These are phyloP conservation scores for Hymenoscyphus albidus DNA, from an alignment of 2,329 filamentous ascomycete genomes.

Conservation along the genomic window DNA sequence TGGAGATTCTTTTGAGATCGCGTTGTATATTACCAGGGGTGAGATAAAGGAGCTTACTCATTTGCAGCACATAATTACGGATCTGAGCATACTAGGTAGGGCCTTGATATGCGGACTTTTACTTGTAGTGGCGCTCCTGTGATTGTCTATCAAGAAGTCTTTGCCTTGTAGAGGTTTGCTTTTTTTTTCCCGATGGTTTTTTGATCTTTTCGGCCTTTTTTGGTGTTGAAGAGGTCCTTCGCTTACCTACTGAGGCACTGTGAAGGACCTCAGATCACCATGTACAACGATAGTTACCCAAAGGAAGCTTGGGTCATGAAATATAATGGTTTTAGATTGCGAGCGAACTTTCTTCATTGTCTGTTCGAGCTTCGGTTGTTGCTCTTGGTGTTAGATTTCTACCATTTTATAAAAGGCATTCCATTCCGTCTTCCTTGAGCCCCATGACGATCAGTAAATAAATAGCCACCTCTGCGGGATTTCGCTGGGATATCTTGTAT, in stretches of 20 bases:
- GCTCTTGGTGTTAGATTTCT: background rate
- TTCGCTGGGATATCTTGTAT: too few species aligned
- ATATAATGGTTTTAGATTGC: background rate
- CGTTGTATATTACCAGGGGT: background rate
- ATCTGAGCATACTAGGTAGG: background rate
- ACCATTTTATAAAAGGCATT: too few species aligned
- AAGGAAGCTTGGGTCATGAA: background rate
- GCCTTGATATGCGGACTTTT: background rate
- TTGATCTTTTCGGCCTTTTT: too few species aligned
- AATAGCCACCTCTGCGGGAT: too few species aligned
- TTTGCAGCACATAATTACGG: background rate
- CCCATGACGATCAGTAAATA: too few species aligned
- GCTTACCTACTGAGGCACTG: constrained; percentile 12
- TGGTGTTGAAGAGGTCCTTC: too few species aligned
- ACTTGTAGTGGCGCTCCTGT: background rate
- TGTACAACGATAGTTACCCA: background rate
- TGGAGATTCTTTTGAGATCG: constrained; percentile 86
- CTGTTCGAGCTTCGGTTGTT: background rate
- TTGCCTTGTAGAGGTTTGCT: too few species aligned
- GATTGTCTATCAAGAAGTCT: too few species aligned
- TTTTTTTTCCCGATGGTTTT: background rate
- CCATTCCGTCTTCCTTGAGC: too few species aligned
- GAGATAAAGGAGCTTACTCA: background rate
- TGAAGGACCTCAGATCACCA: background rate
- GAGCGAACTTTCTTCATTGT: background rate